Conservation (phyloP, 768 basidiomycete genomes). For the Phaeolepiota aurea region DNA sequence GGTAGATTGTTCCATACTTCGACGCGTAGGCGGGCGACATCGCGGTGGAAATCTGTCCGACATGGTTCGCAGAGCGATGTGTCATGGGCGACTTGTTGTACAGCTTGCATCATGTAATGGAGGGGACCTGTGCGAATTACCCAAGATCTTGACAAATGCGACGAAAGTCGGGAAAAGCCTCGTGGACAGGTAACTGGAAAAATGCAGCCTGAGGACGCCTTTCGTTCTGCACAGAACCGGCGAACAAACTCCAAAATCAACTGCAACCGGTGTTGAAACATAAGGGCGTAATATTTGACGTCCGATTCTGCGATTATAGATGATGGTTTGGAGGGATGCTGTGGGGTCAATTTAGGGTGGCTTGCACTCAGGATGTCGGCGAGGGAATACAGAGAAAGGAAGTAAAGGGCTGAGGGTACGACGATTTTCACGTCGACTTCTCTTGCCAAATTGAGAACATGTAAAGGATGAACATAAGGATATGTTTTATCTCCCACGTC, state of each 20-base stretch:
- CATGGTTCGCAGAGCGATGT: conserved; percentile 34
- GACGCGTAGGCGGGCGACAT: conserved; percentile 28
- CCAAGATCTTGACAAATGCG: conserved; percentile 40
- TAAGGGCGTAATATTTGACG: conserved; percentile 41
- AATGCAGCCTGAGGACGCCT: conserved; percentile 19
- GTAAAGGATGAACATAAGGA: conserved; percentile 51
- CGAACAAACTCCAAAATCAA: conserved; percentile 41
- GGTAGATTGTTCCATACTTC: conserved; percentile 43
- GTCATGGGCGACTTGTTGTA: conserved; percentile 27
- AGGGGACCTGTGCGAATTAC: conserved; percentile 41
- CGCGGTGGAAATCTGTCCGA: conserved; percentile 29
- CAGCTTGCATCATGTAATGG: conserved; percentile 44
- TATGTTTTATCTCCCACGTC: conserved; percentile 36
- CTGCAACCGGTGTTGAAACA: conserved; percentile 49
- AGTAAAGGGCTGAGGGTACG: conserved; percentile 45
- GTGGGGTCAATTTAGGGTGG: conserved; percentile 41
- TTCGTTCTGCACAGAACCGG: conserved; percentile 25
- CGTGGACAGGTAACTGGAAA: conserved; percentile 23
- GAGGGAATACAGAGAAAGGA: conserved; percentile 49
- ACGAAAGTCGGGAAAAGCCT: conserved; percentile 32
- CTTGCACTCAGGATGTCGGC: conserved; percentile 37
- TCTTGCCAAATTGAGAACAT: conserved; percentile 46
- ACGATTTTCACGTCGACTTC: conserved; percentile 38
- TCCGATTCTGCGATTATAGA: conserved; percentile 31
- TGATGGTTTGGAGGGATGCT: conserved; percentile 43